phyloP scores from a whole-genome alignment of 306 rosid genomes.

The Alnus glutinosa region DNA sequence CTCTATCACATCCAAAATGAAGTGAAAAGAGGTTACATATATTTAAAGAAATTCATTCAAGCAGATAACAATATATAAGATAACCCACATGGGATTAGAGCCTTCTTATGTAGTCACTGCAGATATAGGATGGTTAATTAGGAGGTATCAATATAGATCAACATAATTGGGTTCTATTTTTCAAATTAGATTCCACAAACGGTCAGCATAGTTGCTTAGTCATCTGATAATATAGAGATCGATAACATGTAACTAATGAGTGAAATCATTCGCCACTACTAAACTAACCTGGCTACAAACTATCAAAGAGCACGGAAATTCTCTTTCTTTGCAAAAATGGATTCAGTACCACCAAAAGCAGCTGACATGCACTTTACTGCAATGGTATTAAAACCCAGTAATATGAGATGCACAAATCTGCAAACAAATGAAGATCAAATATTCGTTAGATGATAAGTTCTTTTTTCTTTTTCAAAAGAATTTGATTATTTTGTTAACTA shows the following conservation, averaged over 20 bases:
- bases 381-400: constrained; percentile 3
- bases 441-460: neutral
- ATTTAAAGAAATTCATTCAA: neutral
- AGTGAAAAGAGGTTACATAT: too few species aligned
- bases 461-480: neutral
- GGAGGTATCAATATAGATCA: neutral
- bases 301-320: constrained; percentile 8
- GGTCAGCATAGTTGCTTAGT: neutral
- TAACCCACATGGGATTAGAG: neutral
- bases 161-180: neutral
- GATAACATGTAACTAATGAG: neutral
- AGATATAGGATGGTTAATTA: neutral
- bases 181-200: neutral
- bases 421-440: neutral
- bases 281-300: constrained; percentile 16
- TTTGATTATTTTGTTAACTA: neutral
- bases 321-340: constrained; percentile 6
- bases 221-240: neutral
- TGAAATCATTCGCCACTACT: neutral
- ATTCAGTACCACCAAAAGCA: neutral
- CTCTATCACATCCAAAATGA: neutral
- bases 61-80: neutral
- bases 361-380: constrained; percentile 5
- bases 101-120: neutral
- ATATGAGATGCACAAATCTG: constrained; percentile 9